Evolutionary conservation across 495 filamentous ascomycete species (phyloP).

Genomic region (Xylaria flabelliformis): DNA sequence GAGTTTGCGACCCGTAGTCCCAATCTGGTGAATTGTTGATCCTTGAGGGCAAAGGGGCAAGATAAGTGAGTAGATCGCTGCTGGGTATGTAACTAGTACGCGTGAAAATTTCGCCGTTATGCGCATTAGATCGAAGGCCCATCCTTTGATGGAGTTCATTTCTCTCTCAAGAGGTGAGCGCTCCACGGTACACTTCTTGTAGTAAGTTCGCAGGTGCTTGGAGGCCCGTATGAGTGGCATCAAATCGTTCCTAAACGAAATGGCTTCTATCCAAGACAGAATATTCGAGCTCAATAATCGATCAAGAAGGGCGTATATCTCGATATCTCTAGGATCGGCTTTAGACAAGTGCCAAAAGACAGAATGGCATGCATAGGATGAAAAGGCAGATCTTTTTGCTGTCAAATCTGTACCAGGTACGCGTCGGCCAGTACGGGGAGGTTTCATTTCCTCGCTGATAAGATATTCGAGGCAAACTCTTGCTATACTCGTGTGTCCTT

Average conservation of each 20-base stretch:
- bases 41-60: conserved; percentile 41
- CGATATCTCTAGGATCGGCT: not conserved
- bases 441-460: conserved; percentile 27
- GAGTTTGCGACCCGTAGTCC: conserved; percentile 15
- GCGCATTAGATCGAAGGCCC: not conserved
- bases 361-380: conserved; percentile 20
- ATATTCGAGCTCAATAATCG: not conserved
- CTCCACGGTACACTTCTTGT: not conserved
- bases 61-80: conserved; percentile 42
- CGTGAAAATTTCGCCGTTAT: conserved; percentile 33
- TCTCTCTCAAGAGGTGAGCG: not conserved
- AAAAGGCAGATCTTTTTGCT: conserved; percentile 36
- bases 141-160: conserved; percentile 34
- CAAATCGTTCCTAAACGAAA: not conserved
- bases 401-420: conserved; percentile 23
- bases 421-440: not conserved
- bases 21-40: conserved; percentile 25
- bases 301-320: not conserved
- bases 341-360: not conserved
- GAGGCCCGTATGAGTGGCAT: not conserved
- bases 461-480: conserved; percentile 35
- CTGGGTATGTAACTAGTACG: conserved; percentile 39
- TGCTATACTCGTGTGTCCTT: conserved; percentile 33
- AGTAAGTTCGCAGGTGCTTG: not conserved
- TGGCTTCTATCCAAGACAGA: not conserved